Evolutionary conservation across 306 rosid species (phyloP), one percentile per base, ranked within the genome.

Genomic region (Lupinus albus): DNA sequence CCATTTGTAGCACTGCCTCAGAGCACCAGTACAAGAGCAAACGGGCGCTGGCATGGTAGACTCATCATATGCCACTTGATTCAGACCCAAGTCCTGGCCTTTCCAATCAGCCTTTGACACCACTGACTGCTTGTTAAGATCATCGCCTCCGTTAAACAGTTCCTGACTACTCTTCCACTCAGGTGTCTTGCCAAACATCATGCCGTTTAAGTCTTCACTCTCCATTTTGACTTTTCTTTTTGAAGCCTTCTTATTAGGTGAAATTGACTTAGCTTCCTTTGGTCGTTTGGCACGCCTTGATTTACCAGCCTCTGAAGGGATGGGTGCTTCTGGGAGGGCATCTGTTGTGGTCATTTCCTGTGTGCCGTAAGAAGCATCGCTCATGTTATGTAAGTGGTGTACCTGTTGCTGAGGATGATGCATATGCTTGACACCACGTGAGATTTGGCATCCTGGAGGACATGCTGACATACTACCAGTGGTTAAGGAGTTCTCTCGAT

Each of bases 1-100:
- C 99, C 97, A 94, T 79, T 94, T 94, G 91, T 94, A 94, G 84
- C 99, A 94, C 71, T 94, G 99, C 57, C 95, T 84, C 41, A 76
- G 71, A 13, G 75, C 80, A 61, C 96, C 89, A 1, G 99, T 94
- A 84, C 99, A 94, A 7, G 97, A 90, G 76, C 99, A 94, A 4
- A 80, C 84, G 0, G 99, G 99, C 0, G 95, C 87, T 42, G 99
- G 99, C 97, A 94, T 94, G 46, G 99, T 94, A 0, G 97, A 83
- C 66, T 94, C 99, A 38, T 94, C 99, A 25, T 80, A 94, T 7
- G 86, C 86, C 36, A 94, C 99, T 65, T 90, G 97, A 72, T 94
- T 94, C 79, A 94, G 56, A 17, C 94, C 98, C 77, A 93, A 72
- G 76, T 93, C 99, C 67, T 86, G 97, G 12, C 84, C 86, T 72